Evolutionary conservation across 163 green algal species (phyloP), one percentile per base, ranked within the genome.

Genomic region (Prototheca stagnorum): DNA sequence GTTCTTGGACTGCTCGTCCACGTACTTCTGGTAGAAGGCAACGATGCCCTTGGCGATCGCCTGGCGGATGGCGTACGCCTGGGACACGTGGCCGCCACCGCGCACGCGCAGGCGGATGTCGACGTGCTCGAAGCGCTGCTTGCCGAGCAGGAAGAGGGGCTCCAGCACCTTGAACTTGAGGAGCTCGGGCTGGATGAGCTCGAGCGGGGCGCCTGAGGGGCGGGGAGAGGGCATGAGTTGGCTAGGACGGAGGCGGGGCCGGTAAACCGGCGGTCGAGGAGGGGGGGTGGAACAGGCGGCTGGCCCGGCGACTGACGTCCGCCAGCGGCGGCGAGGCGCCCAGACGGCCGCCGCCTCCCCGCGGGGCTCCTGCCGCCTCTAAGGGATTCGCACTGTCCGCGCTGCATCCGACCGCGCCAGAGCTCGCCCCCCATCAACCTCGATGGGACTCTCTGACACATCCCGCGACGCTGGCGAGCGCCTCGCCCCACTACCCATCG

Each of bases 21-120:
- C 84, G 59, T 85, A 97, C 76, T 99, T 99, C 77, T 97, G 88
- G 80, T 95, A 97, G 76, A 88, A 99, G 16, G 90, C 84, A 22
- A 99, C 83, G 15, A 99, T 67, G 25, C 79, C 85, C 83, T 99
- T 99, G 58, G 85, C 78, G 55, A 99, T 90, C 12, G 90, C 88
- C 75, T 99, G 90, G 46, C 90, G 73, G 58, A 99, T 86, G 43
- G 88, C 83, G 52, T 94, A 94, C 39, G 83, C 77, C 77, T 94
- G 84, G 21, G 86, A 90, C 19, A 94, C 84, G 64, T 94, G 84
- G 56, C 90, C 90, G 51, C 90, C 90, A 36, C 88, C 87, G 72
- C 88, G 93, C 11, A 93, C 85, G 49, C 90, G 78, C 41, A 99
- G 72, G 42, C 90, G 77, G 67, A 99, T 94, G 79, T 99, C 90